phyloP scores from a whole-genome alignment of 75 land plant species.

The Isoetes taiwanensis region DNA sequence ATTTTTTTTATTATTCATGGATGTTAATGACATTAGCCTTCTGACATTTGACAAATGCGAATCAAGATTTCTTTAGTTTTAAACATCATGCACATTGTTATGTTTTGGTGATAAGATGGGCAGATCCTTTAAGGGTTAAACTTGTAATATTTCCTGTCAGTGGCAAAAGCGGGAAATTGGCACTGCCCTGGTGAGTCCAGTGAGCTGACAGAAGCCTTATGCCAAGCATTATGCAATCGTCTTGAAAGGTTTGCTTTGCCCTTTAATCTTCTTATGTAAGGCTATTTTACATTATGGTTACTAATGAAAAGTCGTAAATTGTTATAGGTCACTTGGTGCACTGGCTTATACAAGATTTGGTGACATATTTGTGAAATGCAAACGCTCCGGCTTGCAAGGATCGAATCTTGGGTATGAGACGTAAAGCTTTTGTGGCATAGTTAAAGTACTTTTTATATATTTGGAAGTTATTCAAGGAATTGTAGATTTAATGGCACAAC shows the following conservation, averaged over 20 bases:
- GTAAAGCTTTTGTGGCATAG: neutral
- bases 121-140: neutral
- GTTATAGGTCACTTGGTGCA: neutral
- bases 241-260: constrained; percentile 51
- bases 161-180: constrained; percentile 66
- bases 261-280: neutral
- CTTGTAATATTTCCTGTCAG: constrained; percentile 23
- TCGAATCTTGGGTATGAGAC: constrained; percentile 34
- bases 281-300: neutral
- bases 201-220: constrained; percentile 69
- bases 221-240: constrained; percentile 74
- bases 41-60: too few species aligned
- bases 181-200: constrained; percentile 71
- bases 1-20: neutral
- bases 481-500: constrained; percentile 7
- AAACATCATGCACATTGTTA: neutral
- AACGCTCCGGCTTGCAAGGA: constrained; percentile 26
- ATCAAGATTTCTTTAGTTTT: constrained; percentile 1
- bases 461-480: neutral
- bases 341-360: constrained; percentile 81
- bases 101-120: neutral
- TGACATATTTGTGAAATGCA: constrained; percentile 66
- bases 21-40: too few species aligned
- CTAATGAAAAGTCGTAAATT: neutral
- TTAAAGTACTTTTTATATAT: neutral